Evolutionary conservation across 2,329 filamentous ascomycete genomes (phyloP).

Genomic region (Bipolaris oryzae): DNA sequence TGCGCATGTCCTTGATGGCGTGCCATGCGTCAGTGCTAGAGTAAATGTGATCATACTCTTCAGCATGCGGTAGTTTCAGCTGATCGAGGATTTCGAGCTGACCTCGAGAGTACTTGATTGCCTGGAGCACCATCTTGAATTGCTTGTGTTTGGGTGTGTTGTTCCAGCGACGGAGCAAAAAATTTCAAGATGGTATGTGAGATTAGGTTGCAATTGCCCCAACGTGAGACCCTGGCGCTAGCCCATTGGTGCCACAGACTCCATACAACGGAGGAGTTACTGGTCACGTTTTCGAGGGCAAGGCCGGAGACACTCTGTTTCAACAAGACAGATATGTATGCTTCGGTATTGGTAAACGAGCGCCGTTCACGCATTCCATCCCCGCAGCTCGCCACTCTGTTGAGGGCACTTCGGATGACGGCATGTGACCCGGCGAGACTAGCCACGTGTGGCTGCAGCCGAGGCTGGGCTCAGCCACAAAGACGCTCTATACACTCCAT

Average conservation of each 20-base stretch:
- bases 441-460: conserved; percentile 16
- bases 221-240: conserved; percentile 18
- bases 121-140: conserved; percentile 66
- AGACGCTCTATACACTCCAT: neutral
- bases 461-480: conserved; percentile 9
- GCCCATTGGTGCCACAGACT: conserved; percentile 10
- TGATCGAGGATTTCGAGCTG: conserved; percentile 80
- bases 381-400: neutral
- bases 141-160: conserved; percentile 11
- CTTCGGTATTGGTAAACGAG: neutral
- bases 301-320: too few species aligned
- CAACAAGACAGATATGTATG: neutral
- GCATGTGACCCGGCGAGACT: conserved; percentile 5
- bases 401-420: conserved; percentile 9
- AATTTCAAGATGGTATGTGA: conserved; percentile 28
- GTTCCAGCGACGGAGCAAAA: conserved; percentile 15
- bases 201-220: conserved; percentile 27
- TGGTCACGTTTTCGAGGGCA: neutral
- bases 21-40: conserved; percentile 78
- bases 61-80: conserved; percentile 79
- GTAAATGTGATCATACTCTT: conserved; percentile 75
- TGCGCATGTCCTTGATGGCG: conserved; percentile 83
- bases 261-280: neutral
- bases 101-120: conserved; percentile 76
- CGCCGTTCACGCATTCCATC: neutral